Base-by-base conservation (phyloP, 2,329 filamentous ascomycete species). In the Colletotrichum noveboracense region DNA sequence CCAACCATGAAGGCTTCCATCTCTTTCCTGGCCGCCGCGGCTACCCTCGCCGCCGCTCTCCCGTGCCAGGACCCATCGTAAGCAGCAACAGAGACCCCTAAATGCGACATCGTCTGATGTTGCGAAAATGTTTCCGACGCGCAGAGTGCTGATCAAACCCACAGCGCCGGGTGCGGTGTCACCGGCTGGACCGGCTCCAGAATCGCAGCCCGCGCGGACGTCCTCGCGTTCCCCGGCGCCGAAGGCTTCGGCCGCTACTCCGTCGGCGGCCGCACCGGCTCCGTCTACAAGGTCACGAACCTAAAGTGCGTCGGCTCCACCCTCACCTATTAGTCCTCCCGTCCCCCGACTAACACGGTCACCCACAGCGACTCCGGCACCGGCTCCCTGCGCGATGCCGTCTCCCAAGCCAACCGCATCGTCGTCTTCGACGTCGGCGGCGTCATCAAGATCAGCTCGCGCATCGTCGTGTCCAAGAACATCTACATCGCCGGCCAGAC, bases 401-500 rank as follows among this genome's bases (percentile, higher is more conserved):
- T 90, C 43, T 88, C 86, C 1, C 78, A 84, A 68, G 77, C 86
- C 2, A 86, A 89, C 76, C 87, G 88, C 38, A 88, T 88, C 30
- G 83, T 90, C 24, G 86, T 89, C 24, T 89, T 90, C 77, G 84
- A 86, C 16, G 85, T 89, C 9, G 87, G 87, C 32, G 88, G 88
- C 5, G 84, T 88, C 3, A 89, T 90, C 75, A 86, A 87, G 43
- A 88, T 89, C 69, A 82, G 80, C 7, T 83, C 84, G 3, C 85
- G 88, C 16, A 82, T 90, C 10, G 86, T 88, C 5, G 87, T 89
- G 16, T 86, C 84, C 3, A 81, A 87, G 72, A 86, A 87, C 56
- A 83, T 89, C 32, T 87, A 86, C 24, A 89, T 90, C 69, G 85
- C 88, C 1, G 88, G 88, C 6, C 88, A 90, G 79, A 90, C 88